Percentiles rank a stretch among this genome's conserved stretches.
Conservation (phyloP, 2,329 filamentous ascomycete genomes). For the Hymenoscyphus infarciens region DNA sequence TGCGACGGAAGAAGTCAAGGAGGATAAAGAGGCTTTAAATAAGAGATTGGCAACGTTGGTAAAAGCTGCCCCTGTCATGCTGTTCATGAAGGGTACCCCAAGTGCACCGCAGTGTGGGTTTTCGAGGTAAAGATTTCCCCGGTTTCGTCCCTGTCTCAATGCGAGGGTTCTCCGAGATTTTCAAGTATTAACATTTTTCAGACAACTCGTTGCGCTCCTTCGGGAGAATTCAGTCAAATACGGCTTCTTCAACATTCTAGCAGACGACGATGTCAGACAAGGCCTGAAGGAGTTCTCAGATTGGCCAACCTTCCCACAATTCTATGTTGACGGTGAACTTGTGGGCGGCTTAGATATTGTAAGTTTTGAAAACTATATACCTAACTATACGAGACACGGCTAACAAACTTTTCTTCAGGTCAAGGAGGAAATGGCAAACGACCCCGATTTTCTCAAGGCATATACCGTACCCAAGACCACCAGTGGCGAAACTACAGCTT, state of each 20-base stretch:
- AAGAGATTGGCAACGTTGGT: conserved; percentile 79
- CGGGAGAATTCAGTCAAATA: conserved; percentile 91
- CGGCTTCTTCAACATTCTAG: conserved; percentile 98
- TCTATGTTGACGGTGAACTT: conserved; percentile 87
- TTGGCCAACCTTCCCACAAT: conserved; percentile 95
- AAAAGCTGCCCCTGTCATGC: conserved; percentile 94
- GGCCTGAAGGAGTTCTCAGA: conserved; percentile 97
- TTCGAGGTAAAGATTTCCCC: conserved; percentile 43
- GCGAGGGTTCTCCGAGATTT: neutral
- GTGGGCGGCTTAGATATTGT: conserved; percentile 96
- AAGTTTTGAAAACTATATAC: conserved; percentile 40
- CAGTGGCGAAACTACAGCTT: neutral
- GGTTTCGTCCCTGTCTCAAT: neutral
- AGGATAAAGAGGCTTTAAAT: conserved; percentile 79
- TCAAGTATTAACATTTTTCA: neutral
- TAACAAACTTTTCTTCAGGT: conserved; percentile 51
- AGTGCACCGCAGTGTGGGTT: conserved; percentile 88
- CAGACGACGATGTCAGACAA: conserved; percentile 94
- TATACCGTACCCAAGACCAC: conserved; percentile 51
- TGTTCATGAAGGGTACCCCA: conserved; percentile 98
- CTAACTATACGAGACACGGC: neutral
- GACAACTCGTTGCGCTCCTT: conserved; percentile 81
- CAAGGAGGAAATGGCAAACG: conserved; percentile 85
- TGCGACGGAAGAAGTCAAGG: conserved; percentile 44
- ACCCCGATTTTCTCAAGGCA: conserved; percentile 76